Evolutionary conservation across 2,329 filamentous ascomycete species (phyloP), one percentile per base, ranked within the genome.

Genomic region (Pseudocercospora musae): DNA sequence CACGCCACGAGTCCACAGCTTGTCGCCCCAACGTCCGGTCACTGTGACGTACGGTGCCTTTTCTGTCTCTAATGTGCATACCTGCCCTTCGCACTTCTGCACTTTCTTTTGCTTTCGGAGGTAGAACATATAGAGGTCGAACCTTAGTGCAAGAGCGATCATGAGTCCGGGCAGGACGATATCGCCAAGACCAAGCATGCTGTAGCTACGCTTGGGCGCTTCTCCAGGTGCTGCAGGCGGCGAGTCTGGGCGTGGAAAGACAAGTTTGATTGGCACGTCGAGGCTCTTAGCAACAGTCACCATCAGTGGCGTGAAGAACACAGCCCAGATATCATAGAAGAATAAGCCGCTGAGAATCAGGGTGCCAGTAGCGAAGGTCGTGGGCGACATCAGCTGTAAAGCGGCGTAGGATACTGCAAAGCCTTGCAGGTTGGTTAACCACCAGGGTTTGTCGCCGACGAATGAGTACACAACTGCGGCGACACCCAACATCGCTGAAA

Each of bases 291-390:
- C 95, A 8, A 99, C 91, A 0, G 89, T 91, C 6, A 93, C 82
- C 91, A 95, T 95, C 73, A 91, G 87, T 0, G 91, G 91, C 79
- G 90, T 93, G 74, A 89, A 95, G 73, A 95, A 95, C 5, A 95
- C 91, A 82, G 94, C 92, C 75, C 95, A 87, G 54, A 99, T 94
- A 74, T 99, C 94, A 73, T 99, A 99, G 72, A 96, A 86, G 79
- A 98, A 98, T 0, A 98, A 81, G 0, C 89, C 91, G 9, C 82
- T 79, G 1, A 98, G 81, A 9, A 98, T 87, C 48, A 93, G 76
- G 6, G 89, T 89, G 0, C 92, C 92, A 0, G 91, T 96, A 59
- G 84, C 79, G 73, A 97, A 96, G 0, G 91, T 94, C 0, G 92
- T 96, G 0, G 93, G 92, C 0, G 92, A 96, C 80, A 98, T 86